Conservation (phyloP, 2,329 filamentous ascomycete genomes). For the Colletotrichum acutatum region DNA sequence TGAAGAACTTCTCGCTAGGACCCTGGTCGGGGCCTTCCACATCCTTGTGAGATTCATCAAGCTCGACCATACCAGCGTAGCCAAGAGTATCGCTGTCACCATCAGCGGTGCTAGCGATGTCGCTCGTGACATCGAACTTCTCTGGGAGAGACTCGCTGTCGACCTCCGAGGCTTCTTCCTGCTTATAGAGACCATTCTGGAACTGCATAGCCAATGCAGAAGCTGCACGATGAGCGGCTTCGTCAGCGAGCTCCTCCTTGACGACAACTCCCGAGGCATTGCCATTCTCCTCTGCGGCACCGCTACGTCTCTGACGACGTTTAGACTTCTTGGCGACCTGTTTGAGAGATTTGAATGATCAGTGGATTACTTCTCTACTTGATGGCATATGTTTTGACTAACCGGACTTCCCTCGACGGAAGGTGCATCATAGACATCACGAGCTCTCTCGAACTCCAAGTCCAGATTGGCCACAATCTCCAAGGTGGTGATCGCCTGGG, state of each 20-base stretch:
- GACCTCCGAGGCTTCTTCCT: background rate
- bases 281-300: background rate
- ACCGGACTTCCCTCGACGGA: slow-evolving; percentile 64
- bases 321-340: slow-evolving; percentile 6
- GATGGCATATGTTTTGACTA: slow-evolving; percentile 38
- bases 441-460: slow-evolving; percentile 60
- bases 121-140: slow-evolving; percentile 16
- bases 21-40: background rate
- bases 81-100: background rate
- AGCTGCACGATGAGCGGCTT: background rate
- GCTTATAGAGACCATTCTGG: background rate
- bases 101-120: background rate
- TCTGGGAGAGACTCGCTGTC: background rate
- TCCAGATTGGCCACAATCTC: slow-evolving; percentile 72
- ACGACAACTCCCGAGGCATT: slow-evolving; percentile 2
- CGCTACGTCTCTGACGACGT: slow-evolving; percentile 18
- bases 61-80: background rate
- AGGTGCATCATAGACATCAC: slow-evolving; percentile 70
- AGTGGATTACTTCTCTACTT: background rate
- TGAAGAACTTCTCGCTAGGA: background rate
- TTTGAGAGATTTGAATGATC: background rate
- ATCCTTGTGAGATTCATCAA: background rate
- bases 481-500: slow-evolving; percentile 69
- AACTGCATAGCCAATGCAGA: background rate
- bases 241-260: slow-evolving; percentile 13